These are phyloP conservation scores for Dimocarpus longan DNA, from an alignment of 345 rosid genomes.

Conservation along the genomic window DNA sequence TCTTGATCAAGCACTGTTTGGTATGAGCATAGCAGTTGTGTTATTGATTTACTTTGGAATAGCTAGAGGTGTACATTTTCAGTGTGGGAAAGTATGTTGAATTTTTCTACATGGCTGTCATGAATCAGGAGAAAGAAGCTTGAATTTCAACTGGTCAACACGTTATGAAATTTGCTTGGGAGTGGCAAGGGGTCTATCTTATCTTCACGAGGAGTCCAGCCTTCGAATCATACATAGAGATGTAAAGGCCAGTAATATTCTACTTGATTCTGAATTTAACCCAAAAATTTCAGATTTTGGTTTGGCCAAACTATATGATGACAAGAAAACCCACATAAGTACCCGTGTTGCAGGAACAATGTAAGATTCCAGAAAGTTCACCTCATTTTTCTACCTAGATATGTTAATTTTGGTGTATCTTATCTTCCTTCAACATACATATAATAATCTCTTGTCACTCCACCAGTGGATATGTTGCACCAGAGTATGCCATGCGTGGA, in stretches of 20 bases:
- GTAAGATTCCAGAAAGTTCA: conserved; percentile 28
- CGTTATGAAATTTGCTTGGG: conserved; percentile 51
- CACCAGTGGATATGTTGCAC: conserved; percentile 26
- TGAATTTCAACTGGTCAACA: conserved; percentile 43
- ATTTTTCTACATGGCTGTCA: conserved; percentile 2
- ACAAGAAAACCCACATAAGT: conserved; percentile 58
- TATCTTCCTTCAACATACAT: background rate
- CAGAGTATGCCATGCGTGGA: conserved; percentile 50
- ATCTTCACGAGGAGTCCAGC: conserved; percentile 62
- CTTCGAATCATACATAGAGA: conserved; percentile 53
- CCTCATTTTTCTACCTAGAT: conserved; percentile 34
- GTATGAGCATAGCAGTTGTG: conserved; percentile 11
- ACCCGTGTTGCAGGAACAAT: conserved; percentile 60
- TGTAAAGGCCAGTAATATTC: conserved; percentile 51
- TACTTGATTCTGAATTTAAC: conserved; percentile 47
- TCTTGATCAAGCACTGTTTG: conserved; percentile 53
- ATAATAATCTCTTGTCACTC: background rate
- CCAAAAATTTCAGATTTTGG: conserved; percentile 70
- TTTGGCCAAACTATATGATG: conserved; percentile 58
- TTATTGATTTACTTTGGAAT: conserved; percentile 23
- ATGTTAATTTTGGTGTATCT: conserved; percentile 13
- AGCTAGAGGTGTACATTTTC: background rate
- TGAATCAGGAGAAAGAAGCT: conserved; percentile 38
- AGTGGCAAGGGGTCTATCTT: conserved; percentile 51
- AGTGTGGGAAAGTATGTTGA: too few species aligned